phyloP scores from a whole-genome alignment of 1,139 yeast genomes.

The Pichia sp. region DNA sequence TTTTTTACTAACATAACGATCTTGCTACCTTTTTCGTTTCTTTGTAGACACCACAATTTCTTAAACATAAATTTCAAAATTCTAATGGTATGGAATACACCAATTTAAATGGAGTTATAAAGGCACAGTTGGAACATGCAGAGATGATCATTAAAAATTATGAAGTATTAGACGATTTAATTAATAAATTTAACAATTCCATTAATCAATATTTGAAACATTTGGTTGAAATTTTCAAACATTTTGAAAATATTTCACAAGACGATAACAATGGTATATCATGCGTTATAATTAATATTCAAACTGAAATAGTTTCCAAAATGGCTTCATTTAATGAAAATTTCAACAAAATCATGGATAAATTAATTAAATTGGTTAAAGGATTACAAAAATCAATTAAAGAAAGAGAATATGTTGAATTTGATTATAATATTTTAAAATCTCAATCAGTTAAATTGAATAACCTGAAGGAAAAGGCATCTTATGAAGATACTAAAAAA shows the following conservation, averaged over 20 bases:
- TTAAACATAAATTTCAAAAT: conserved; percentile 22
- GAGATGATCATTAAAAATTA: conserved; percentile 17
- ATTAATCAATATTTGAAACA: conserved; percentile 14
- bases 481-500: conserved; percentile 29
- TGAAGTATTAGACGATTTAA: conserved; percentile 16
- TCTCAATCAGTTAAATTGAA: conserved; percentile 15
- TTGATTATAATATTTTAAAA: conserved; percentile 34
- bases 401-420: conserved; percentile 30
- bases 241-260: conserved; percentile 13
- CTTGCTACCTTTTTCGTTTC: neutral
- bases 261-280: neutral
- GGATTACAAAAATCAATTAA: conserved; percentile 31
- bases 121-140: conserved; percentile 14
- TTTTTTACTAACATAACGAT: neutral
- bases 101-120: conserved; percentile 7
- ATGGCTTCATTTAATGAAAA: conserved; percentile 13
- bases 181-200: conserved; percentile 20
- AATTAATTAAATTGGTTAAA: conserved; percentile 18
- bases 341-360: conserved; percentile 13
- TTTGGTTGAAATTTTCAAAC: conserved; percentile 7
- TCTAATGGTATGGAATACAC: conserved; percentile 26
- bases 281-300: conserved; percentile 10
- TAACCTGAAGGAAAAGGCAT: conserved; percentile 8
- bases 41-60: conserved; percentile 16
- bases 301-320: conserved; percentile 13